phyloP scores from a whole-genome alignment of 2,329 filamentous ascomycete genomes.

The Cytospora piceae region DNA sequence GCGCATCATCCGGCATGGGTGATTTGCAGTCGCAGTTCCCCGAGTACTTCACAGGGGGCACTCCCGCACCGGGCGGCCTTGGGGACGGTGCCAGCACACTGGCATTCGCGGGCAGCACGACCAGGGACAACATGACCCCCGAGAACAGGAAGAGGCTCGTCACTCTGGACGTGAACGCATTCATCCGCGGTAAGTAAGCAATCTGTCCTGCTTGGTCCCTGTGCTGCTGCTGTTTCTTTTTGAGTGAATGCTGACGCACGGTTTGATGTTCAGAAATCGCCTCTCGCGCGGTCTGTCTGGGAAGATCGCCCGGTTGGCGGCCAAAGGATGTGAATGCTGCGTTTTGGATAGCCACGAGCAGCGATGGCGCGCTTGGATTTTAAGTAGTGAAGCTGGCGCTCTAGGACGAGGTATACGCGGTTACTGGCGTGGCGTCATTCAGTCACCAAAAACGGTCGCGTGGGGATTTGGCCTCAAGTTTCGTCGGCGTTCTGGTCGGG shows the following conservation, averaged over 20 bases:
- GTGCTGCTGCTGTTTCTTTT: neutral
- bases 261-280: slow-evolving; percentile 36
- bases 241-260: slow-evolving; percentile 7
- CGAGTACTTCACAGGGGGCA: neutral
- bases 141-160: slow-evolving; percentile 28
- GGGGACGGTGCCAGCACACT: neutral
- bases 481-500: neutral
- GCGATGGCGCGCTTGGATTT: slow-evolving; percentile 4
- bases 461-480: neutral
- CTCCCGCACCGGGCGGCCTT: neutral
- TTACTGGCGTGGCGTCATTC: neutral
- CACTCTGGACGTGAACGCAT: slow-evolving; percentile 36
- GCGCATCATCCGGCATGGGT: neutral
- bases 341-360: slow-evolving; percentile 33
- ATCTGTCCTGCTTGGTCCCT: neutral
- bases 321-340: slow-evolving; percentile 38
- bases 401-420: neutral
- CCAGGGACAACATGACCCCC: neutral
- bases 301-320: slow-evolving; percentile 39
- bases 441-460: neutral
- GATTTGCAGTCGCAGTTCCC: neutral
- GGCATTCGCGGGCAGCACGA: neutral
- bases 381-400: neutral
- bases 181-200: slow-evolving; percentile 35
- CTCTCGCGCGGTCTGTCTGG: slow-evolving; percentile 37